phyloP scores from a whole-genome alignment of 2,329 filamentous ascomycete genomes.

The Didymellaceae sp. region DNA sequence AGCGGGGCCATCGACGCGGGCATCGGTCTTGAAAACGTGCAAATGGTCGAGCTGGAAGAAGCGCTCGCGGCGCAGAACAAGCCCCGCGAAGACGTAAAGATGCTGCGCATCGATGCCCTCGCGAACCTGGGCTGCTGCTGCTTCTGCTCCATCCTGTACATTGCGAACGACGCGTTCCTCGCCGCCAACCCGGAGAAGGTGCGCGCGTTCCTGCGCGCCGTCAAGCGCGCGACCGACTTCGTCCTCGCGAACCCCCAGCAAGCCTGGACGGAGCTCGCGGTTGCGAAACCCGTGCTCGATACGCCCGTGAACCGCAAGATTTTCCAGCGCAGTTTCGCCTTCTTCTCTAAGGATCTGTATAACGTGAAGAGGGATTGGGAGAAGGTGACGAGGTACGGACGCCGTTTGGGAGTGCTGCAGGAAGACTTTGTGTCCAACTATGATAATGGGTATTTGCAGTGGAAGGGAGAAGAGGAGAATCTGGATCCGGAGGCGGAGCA shows the following conservation, averaged over 20 bases:
- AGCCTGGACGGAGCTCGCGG: slow-evolving; percentile 73
- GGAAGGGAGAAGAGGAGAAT: slow-evolving; percentile 70
- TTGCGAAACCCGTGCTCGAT: slow-evolving; percentile 74
- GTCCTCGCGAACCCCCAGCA: slow-evolving; percentile 68
- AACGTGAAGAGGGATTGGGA: slow-evolving; percentile 77
- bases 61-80: slow-evolving; percentile 71
- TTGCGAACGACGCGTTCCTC: slow-evolving; percentile 76
- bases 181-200: slow-evolving; percentile 70
- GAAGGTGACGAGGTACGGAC: slow-evolving; percentile 79
- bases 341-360: slow-evolving; percentile 76
- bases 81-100: slow-evolving; percentile 72
- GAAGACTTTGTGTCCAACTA: slow-evolving; percentile 73
- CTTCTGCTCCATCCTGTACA: slow-evolving; percentile 83
- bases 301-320: slow-evolving; percentile 76
- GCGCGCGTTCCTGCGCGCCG: slow-evolving; percentile 71
- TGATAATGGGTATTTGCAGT: slow-evolving; percentile 73
- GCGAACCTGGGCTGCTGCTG: slow-evolving; percentile 82
- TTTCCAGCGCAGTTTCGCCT: slow-evolving; percentile 78
- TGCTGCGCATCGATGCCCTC: slow-evolving; percentile 82
- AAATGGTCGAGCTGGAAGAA: slow-evolving; percentile 82
- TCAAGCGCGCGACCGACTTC: slow-evolving; percentile 76
- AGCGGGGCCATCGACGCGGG: slow-evolving; percentile 75
- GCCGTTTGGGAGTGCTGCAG: slow-evolving; percentile 72
- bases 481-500: slow-evolving; percentile 73
- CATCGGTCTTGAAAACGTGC: slow-evolving; percentile 79